phyloP scores from a whole-genome alignment of 1,284 basidiomycete genomes.

The Leccinum subrobustum region DNA sequence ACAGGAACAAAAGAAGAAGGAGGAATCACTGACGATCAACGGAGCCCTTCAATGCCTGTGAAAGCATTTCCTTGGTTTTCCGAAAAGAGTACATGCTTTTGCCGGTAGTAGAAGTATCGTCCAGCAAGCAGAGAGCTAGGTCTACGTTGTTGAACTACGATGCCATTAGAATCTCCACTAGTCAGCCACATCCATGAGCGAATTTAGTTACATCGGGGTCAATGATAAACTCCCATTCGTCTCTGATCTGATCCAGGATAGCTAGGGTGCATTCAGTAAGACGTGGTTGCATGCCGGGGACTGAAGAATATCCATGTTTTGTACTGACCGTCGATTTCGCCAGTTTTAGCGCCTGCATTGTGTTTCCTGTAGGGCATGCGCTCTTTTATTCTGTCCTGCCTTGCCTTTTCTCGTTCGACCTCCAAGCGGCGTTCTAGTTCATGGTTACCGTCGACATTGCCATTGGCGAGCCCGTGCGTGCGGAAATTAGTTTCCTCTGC shows the following conservation, averaged over 20 bases:
- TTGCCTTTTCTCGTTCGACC: slow-evolving; percentile 54
- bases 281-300: neutral
- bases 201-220: slow-evolving; percentile 69
- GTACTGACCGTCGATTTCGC: slow-evolving; percentile 74
- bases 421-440: slow-evolving; percentile 57
- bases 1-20: slow-evolving; percentile 5
- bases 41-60: slow-evolving; percentile 77
- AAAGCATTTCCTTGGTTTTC: slow-evolving; percentile 71
- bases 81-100: slow-evolving; percentile 77
- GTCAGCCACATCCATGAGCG: neutral
- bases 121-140: slow-evolving; percentile 83
- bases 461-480: slow-evolving; percentile 54
- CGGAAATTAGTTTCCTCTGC: slow-evolving; percentile 47
- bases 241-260: slow-evolving; percentile 80
- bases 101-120: slow-evolving; percentile 62
- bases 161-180: neutral
- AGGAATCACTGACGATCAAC: slow-evolving; percentile 67
- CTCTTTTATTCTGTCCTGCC: slow-evolving; percentile 65
- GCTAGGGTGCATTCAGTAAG: slow-evolving; percentile 42
- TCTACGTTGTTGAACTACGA: slow-evolving; percentile 88
- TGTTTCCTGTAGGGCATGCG: slow-evolving; percentile 56
- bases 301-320: slow-evolving; percentile 2
- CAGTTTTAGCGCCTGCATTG: slow-evolving; percentile 55
- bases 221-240: slow-evolving; percentile 88
- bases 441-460: slow-evolving; percentile 47